phyloP scores from a whole-genome alignment of 1,284 basidiomycete genomes.

The Ustilago nuda region DNA sequence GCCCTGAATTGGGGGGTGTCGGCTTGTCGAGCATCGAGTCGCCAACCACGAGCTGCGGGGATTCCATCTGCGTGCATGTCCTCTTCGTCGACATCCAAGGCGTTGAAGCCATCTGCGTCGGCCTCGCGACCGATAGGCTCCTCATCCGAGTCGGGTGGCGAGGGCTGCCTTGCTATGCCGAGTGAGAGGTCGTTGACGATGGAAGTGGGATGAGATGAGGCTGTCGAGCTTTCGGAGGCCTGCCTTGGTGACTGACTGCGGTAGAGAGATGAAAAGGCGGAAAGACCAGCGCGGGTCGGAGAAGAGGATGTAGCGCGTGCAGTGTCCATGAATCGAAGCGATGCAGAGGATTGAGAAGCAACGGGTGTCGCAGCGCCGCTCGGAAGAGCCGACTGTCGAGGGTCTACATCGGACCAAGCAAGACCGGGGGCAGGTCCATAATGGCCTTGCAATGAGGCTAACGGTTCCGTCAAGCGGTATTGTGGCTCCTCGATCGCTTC shows the following conservation, averaged over 20 bases:
- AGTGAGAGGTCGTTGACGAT: background rate
- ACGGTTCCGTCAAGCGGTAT: conserved; percentile 23
- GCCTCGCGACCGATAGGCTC: conserved; percentile 27
- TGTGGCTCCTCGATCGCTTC: conserved; percentile 53
- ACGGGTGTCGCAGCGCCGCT: conserved; percentile 45
- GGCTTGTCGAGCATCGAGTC: conserved; percentile 55
- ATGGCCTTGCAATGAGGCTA: background rate
- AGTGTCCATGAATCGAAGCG: conserved; percentile 17
- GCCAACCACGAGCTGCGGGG: conserved; percentile 64
- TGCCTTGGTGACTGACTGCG: conserved; percentile 29
- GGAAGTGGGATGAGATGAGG: conserved; percentile 5
- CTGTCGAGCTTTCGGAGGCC: conserved; percentile 7
- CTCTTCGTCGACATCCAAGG: conserved; percentile 63
- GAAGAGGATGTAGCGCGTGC: conserved; percentile 13
- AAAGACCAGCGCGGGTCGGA: conserved; percentile 16
- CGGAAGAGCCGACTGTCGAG: conserved; percentile 21
- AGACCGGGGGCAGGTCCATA: background rate
- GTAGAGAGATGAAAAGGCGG: conserved; percentile 27
- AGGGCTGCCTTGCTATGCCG: conserved; percentile 4
- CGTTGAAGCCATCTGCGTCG: conserved; percentile 54
- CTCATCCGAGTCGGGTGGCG: conserved; percentile 29
- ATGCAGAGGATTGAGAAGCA: conserved; percentile 34
- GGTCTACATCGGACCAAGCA: conserved; percentile 23
- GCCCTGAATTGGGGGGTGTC: conserved; percentile 53
- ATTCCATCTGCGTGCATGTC: conserved; percentile 69